phyloP scores from a whole-genome alignment of 1,284 basidiomycete genomes.

The Cystobasidiaceae sp. region DNA sequence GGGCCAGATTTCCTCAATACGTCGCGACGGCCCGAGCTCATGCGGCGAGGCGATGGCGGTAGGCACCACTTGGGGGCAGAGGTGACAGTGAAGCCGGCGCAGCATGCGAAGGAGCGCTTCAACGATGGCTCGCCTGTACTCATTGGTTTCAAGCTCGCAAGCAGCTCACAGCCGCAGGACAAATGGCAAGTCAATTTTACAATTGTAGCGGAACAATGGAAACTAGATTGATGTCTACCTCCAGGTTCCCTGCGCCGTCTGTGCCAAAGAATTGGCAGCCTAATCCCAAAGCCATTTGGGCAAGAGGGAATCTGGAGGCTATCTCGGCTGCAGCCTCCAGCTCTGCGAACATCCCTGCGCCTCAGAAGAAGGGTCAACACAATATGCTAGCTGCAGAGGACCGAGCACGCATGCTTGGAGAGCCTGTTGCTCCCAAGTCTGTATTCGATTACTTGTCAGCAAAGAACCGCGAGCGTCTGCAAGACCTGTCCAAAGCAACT shows the following conservation, averaged over 20 bases:
- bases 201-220: too few species aligned
- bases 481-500: too few species aligned
- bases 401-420: constrained; percentile 76
- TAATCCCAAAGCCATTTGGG: constrained; percentile 74
- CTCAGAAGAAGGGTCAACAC: constrained; percentile 34
- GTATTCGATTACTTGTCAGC: constrained; percentile 89
- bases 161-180: constrained; percentile 64
- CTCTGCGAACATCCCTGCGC: background rate
- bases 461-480: constrained; percentile 79
- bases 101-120: constrained; percentile 50
- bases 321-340: constrained; percentile 43
- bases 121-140: constrained; percentile 68
- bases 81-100: background rate
- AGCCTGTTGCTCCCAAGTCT: constrained; percentile 50
- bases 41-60: background rate
- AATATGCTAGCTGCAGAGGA: constrained; percentile 59
- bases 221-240: constrained; percentile 9
- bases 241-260: constrained; percentile 72
- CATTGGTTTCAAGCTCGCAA: constrained; percentile 66
- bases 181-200: constrained; percentile 56
- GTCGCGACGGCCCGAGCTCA: constrained; percentile 4
- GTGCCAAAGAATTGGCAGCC: constrained; percentile 79
- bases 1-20: constrained; percentile 44
- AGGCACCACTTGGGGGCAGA: background rate
- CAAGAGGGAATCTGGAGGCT: constrained; percentile 48